phyloP scores from a whole-genome alignment of 176 grass and related monocot species.

The Phragmites australis region DNA sequence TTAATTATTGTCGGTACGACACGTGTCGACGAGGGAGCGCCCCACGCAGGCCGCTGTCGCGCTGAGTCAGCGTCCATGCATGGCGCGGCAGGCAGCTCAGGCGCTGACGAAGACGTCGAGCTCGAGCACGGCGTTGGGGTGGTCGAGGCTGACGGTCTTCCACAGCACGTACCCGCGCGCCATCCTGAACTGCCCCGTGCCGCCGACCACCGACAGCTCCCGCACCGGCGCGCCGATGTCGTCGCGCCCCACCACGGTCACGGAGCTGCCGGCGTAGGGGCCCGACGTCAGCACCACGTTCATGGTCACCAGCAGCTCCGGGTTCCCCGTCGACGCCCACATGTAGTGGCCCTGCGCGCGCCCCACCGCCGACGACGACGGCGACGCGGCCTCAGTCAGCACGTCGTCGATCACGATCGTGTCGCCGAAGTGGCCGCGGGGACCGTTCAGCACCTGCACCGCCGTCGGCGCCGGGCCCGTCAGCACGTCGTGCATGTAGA shows the following conservation, averaged over 20 bases:
- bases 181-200: constrained; percentile 32
- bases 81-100: no score
- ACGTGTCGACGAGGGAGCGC: no score
- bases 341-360: constrained; percentile 44
- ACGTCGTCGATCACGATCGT: constrained; percentile 41
- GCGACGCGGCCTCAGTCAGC: constrained; percentile 1
- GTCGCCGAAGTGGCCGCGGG: constrained; percentile 26
- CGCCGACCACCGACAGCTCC: constrained; percentile 34
- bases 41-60: no score
- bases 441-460: constrained; percentile 32
- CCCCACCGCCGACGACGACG: constrained; percentile 15
- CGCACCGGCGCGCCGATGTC: constrained; percentile 7
- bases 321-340: constrained; percentile 31
- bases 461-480: constrained; percentile 41
- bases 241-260: constrained; percentile 42
- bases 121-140: no score
- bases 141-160: no score
- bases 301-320: constrained; percentile 37
- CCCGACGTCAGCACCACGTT: constrained; percentile 45
- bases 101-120: no score
- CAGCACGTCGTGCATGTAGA: constrained; percentile 53
- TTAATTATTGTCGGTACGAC: no score
- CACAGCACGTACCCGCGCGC: constrained; percentile 22
- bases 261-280: constrained; percentile 36
- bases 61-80: no score